Conservation (phyloP, 495 filamentous ascomycete genomes). For the Thermothielavioides terrestris region DNA sequence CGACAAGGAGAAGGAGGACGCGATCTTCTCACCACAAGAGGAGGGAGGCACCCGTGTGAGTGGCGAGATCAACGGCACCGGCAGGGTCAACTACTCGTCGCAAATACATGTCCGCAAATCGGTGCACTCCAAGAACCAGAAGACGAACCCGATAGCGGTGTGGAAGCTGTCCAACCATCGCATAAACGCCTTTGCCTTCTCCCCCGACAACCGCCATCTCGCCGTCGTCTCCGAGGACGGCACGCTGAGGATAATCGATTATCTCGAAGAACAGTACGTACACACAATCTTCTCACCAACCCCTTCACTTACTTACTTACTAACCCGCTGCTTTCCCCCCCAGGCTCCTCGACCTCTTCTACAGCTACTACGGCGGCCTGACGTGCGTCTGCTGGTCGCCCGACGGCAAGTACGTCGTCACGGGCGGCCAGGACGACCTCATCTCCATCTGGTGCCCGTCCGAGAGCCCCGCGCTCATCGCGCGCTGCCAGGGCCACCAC, state of each 20-base stretch:
- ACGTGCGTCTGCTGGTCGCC: slow-evolving; percentile 95
- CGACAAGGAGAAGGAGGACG: slow-evolving; percentile 98
- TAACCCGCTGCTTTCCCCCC: not conserved
- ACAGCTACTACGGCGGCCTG: slow-evolving; percentile 86
- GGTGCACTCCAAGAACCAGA: slow-evolving; percentile 85
- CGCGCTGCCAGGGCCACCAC: slow-evolving; percentile 84
- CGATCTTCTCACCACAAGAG: slow-evolving; percentile 45
- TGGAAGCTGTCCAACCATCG: slow-evolving; percentile 88
- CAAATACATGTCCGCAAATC: slow-evolving; percentile 68
- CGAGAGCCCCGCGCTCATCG: slow-evolving; percentile 66
- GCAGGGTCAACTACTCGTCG: slow-evolving; percentile 23
- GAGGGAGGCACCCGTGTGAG: slow-evolving; percentile 23
- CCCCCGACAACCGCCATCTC: slow-evolving; percentile 75
- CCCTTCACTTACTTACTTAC: not conserved
- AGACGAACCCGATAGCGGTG: slow-evolving; percentile 78
- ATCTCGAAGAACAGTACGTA: slow-evolving; percentile 71
- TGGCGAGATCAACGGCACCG: slow-evolving; percentile 24
- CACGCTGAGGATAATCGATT: slow-evolving; percentile 80
- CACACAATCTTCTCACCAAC: not conserved
- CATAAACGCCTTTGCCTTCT: slow-evolving; percentile 84
- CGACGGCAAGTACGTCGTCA: slow-evolving; percentile 90
- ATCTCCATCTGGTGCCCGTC: slow-evolving; percentile 88
- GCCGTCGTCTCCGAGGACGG: slow-evolving; percentile 91
- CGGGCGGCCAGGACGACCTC: slow-evolving; percentile 91
- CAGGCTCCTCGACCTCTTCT: slow-evolving; percentile 75